Evolutionary conservation across 108 stramenopile genomes (phyloP).

Genomic region (Fistulifera solaris): DNA sequence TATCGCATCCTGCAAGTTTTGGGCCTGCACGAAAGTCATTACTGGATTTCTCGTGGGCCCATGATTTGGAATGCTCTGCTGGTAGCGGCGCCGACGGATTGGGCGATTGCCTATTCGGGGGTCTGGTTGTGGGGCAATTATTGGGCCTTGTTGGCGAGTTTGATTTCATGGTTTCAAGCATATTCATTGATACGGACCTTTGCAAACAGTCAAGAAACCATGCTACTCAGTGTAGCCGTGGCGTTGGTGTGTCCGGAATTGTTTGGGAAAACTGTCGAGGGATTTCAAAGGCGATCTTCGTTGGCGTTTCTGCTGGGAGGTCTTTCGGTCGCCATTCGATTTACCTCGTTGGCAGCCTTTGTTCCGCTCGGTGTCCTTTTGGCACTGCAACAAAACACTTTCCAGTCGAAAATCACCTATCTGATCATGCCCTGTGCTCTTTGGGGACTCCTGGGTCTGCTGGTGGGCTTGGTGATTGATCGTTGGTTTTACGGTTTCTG

Average conservation of each 20-base stretch:
- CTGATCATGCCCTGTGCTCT: conserved; percentile 33
- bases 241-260: conserved; percentile 54
- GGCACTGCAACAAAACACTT: conserved; percentile 23
- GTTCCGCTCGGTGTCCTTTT: conserved; percentile 65
- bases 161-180: conserved; percentile 69
- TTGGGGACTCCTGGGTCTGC: conserved; percentile 46
- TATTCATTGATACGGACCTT: conserved; percentile 75
- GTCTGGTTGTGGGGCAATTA: conserved; percentile 19
- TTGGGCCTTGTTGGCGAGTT: conserved; percentile 19
- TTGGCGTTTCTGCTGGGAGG: conserved; percentile 75
- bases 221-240: conserved; percentile 35
- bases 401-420: neutral
- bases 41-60: conserved; percentile 64
- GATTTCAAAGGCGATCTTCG: conserved; percentile 4
- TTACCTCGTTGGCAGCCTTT: conserved; percentile 74
- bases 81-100: conserved; percentile 69
- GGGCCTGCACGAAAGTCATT: conserved; percentile 32
- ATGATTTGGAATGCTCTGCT: conserved; percentile 55
- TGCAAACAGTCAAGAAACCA: conserved; percentile 54
- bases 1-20: conserved; percentile 32
- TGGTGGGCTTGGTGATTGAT: conserved; percentile 48
- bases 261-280: conserved; percentile 15
- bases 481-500: conserved; percentile 71
- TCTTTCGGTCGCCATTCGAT: conserved; percentile 63
- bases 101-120: conserved; percentile 49